Evolutionary conservation across 106 monocot species (phyloP), one percentile per base, ranked within the genome.

Genomic region (Dactylorhiza incarnata): DNA sequence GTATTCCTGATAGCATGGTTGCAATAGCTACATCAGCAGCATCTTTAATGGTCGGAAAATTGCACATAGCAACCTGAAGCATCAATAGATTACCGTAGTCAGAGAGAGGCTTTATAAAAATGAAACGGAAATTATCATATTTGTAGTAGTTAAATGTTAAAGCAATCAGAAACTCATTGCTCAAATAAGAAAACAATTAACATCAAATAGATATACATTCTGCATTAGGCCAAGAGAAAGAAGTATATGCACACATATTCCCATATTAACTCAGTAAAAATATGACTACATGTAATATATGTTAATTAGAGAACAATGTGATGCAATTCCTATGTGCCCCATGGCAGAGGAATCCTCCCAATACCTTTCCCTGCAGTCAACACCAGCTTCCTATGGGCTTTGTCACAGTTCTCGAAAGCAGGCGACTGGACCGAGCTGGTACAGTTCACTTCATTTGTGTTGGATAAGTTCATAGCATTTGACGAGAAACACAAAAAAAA

Each of bases 1-100:
- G 93, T 78, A 96, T 83, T 56, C 93, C 93, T 78, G 90, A 93
- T 37, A 83, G 86, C 96, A 96, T 96, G 73, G 91, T 93, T n/a
- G 90, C 88, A 79, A 96, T 96, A 45, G 96, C 93, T 82, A 96
- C 96, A 87, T 96, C 93, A 84, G 96, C 96, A 81, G 96, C 93
- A 80, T 96, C 96, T 65, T 96, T 93, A 56, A 96, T 83, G 79
- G 93, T 93, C 67, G 66, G 80, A 80, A 96, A 96, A 81, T 93
- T 90, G 78, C 96, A 96, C 90, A 93, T 93, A 50, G 93, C 96
- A 73, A 91, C 96, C 96, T 96, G 85, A 81, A 75, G 79, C 24
- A 48, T 70, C n/a, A 70, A 14, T 46, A 70, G 45, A n/a, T 46
- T 70, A 59, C 37, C 37, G 37, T 12, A 37, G 66, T 66, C 29